Evolutionary conservation across 1,139 yeast genomes (phyloP).

Genomic region (Debaryomycetaceae sp.): DNA sequence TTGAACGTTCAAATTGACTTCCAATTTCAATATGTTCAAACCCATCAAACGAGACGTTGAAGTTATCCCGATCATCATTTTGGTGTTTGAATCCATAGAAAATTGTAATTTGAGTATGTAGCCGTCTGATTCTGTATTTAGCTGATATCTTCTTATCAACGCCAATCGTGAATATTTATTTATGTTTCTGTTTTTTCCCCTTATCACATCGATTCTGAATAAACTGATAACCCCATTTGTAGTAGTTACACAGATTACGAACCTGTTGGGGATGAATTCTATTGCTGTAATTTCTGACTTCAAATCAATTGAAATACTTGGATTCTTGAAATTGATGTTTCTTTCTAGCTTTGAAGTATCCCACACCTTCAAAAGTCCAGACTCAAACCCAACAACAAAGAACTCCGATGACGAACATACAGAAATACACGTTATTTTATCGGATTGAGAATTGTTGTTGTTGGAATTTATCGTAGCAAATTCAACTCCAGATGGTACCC

Average conservation of each 20-base stretch:
- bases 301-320: constrained; percentile 49
- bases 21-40: constrained; percentile 62
- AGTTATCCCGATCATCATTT: constrained; percentile 47
- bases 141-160: constrained; percentile 40
- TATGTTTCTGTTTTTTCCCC: constrained; percentile 34
- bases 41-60: constrained; percentile 52
- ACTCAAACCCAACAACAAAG: constrained; percentile 75
- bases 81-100: constrained; percentile 17
- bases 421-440: constrained; percentile 52
- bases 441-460: constrained; percentile 19
- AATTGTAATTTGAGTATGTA: constrained; percentile 45
- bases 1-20: constrained; percentile 36
- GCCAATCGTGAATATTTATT: constrained; percentile 32
- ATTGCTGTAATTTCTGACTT: constrained; percentile 47
- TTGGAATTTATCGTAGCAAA: constrained; percentile 50
- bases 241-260: constrained; percentile 67
- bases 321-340: constrained; percentile 55
- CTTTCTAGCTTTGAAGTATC: constrained; percentile 64
- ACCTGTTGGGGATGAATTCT: constrained; percentile 55
- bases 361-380: constrained; percentile 77
- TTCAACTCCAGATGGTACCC: constrained; percentile 45
- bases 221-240: constrained; percentile 61
- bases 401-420: constrained; percentile 62
- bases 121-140: constrained; percentile 27
- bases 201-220: constrained; percentile 51